Evolutionary conservation across 2,329 filamentous ascomycete species (phyloP).

Genomic region (Sclerotinia borealis): DNA sequence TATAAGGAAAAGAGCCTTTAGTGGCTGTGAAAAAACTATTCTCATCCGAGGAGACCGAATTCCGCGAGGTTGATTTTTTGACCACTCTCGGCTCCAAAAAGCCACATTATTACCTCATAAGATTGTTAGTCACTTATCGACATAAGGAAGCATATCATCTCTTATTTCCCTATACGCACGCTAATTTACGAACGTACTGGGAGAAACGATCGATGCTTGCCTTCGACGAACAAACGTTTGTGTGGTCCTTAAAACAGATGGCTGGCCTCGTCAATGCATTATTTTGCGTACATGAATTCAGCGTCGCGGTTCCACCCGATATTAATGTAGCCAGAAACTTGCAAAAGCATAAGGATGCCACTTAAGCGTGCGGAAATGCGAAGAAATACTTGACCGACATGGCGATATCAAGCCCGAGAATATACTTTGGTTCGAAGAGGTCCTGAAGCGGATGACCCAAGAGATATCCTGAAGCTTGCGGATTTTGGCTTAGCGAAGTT

Average conservation of each 20-base stretch:
- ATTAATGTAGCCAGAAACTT: constrained; percentile 8
- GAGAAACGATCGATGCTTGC: constrained; percentile 10
- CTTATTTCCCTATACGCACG: constrained; percentile 30
- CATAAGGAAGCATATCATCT: constrained; percentile 24
- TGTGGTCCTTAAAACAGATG: constrained; percentile 31
- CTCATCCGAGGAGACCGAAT: constrained; percentile 15
- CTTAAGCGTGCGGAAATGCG: constrained; percentile 12
- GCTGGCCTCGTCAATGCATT: constrained; percentile 27
- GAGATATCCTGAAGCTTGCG: constrained; percentile 19
- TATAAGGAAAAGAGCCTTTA: constrained; percentile 15
- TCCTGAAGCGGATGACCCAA: constrained; percentile 27
- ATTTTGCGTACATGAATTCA: constrained; percentile 25
- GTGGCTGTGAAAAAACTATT: constrained; percentile 21
- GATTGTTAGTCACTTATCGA: constrained; percentile 29
- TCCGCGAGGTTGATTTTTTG: constrained; percentile 17
- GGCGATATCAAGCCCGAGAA: constrained; percentile 26
- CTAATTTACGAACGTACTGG: constrained; percentile 29
- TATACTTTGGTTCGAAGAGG: constrained; percentile 20
- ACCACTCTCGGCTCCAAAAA: constrained; percentile 13
- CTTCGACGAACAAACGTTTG: constrained; percentile 16
- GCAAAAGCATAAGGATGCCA: background rate
- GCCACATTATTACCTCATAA: constrained; percentile 25
- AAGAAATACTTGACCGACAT: constrained; percentile 28
- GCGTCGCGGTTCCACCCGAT: constrained; percentile 4
- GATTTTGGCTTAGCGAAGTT: constrained; percentile 29